These are phyloP conservation scores for Clitopilus passeckerianus DNA, from an alignment of 768 basidiomycete species.

Conservation along the genomic window DNA sequence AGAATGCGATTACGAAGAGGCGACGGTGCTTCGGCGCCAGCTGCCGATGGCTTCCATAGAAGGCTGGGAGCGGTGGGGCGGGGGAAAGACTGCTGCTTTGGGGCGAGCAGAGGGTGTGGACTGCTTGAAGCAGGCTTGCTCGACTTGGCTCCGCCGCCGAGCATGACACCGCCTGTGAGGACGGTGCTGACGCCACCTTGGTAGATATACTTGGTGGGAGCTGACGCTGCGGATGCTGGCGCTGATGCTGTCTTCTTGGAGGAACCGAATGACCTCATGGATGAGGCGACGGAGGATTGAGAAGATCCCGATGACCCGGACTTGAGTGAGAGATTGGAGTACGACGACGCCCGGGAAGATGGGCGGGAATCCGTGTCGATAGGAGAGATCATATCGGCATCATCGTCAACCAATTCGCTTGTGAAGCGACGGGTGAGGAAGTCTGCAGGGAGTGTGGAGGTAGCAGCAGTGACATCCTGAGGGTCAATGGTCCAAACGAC, in stretches of 20 bases:
- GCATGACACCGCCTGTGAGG: slow-evolving; percentile 41
- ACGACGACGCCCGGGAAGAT: slow-evolving; percentile 13
- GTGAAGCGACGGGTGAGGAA: slow-evolving; percentile 7
- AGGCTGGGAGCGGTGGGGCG: not conserved
- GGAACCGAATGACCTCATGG: not conserved
- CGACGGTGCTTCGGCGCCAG: not conserved
- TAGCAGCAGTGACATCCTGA: not conserved
- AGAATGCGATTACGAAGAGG: not conserved
- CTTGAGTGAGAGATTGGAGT: slow-evolving; percentile 26
- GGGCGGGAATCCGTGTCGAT: slow-evolving; percentile 14
- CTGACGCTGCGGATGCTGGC: slow-evolving; percentile 4
- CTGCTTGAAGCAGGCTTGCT: not conserved
- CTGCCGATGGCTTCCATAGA: not conserved
- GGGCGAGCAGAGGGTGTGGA: not conserved
- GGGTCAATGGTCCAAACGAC: slow-evolving; percentile 19
- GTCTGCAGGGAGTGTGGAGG: slow-evolving; percentile 6
- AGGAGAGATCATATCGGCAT: slow-evolving; percentile 11
- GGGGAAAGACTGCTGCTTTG: not conserved
- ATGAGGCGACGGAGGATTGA: slow-evolving; percentile 10
- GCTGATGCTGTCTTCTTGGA: not conserved
- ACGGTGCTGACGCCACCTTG: slow-evolving; percentile 38
- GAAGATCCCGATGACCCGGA: slow-evolving; percentile 19
- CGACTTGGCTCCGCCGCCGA: slow-evolving; percentile 16
- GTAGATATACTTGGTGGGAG: slow-evolving; percentile 27
- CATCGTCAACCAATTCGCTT: not conserved